phyloP scores from a whole-genome alignment of 73 alveolate species.

The Breviolum minutum region DNA sequence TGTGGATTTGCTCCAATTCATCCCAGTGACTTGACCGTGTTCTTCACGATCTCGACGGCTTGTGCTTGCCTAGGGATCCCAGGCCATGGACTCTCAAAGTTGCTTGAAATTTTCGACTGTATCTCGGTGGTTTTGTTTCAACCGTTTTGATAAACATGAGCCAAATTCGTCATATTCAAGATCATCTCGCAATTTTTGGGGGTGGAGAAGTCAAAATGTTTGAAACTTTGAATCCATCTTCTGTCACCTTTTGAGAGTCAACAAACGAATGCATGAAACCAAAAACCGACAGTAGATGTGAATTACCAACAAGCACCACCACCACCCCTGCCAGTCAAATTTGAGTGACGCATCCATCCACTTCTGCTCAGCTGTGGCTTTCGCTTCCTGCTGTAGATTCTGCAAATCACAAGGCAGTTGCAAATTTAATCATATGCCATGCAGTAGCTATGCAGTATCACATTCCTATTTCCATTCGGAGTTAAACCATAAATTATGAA shows the following conservation, averaged over 20 bases:
- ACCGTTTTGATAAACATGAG: neutral
- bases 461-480: no score
- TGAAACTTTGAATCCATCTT: neutral
- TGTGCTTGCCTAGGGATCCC: slow-evolving; percentile 35
- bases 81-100: neutral
- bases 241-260: no score
- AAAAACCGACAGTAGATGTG: no score
- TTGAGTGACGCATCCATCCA: slow-evolving; percentile 21
- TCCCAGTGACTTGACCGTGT: neutral
- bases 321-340: no score
- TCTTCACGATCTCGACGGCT: slow-evolving; percentile 49
- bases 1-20: no score
- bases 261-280: no score
- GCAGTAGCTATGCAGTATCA: no score
- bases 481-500: no score
- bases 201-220: neutral
- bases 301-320: no score
- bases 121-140: no score
- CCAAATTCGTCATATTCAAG: neutral
- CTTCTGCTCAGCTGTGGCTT: slow-evolving; percentile 40
- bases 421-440: neutral
- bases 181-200: no score
- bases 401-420: neutral
- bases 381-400: neutral
- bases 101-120: no score